These are phyloP conservation scores for Dalechampia spathulata DNA, from an alignment of 441 rosid species.

Conservation along the genomic window DNA sequence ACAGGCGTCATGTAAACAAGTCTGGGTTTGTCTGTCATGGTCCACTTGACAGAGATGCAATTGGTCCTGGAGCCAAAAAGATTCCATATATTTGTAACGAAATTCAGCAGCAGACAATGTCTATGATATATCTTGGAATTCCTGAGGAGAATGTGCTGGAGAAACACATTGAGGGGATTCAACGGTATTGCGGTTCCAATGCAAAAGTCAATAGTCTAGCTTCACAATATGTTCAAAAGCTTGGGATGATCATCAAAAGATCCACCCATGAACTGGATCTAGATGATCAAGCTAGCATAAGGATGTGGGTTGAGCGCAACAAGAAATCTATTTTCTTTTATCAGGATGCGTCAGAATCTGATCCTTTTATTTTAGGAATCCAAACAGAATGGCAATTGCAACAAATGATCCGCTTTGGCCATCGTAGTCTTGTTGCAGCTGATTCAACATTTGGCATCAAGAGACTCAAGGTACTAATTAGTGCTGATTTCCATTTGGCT, in stretches of 20 bases:
- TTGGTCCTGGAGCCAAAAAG: constrained; percentile 95
- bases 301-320: constrained; percentile 87
- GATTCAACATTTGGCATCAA: constrained; percentile 93
- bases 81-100: constrained; percentile 78
- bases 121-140: constrained; percentile 95
- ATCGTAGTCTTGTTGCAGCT: constrained; percentile 70
- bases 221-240: constrained; percentile 90
- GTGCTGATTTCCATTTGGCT: constrained; percentile 1
- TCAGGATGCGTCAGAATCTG: constrained; percentile 70
- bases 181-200: constrained; percentile 77
- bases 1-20: constrained; percentile 79
- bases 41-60: constrained; percentile 93
- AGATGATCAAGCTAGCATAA: constrained; percentile 88
- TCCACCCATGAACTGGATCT: constrained; percentile 88
- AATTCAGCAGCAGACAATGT: constrained; percentile 91
- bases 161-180: constrained; percentile 91
- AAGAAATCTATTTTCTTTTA: constrained; percentile 82
- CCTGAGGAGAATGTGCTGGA: constrained; percentile 90
- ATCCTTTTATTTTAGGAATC: constrained; percentile 77
- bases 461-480: constrained; percentile 70
- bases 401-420: constrained; percentile 87
- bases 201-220: constrained; percentile 72
- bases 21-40: constrained; percentile 92
- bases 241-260: constrained; percentile 83
- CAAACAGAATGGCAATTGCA: constrained; percentile 99